phyloP scores from a whole-genome alignment of 2,329 filamentous ascomycete genomes.

The Scleromitrula shiraiana region DNA sequence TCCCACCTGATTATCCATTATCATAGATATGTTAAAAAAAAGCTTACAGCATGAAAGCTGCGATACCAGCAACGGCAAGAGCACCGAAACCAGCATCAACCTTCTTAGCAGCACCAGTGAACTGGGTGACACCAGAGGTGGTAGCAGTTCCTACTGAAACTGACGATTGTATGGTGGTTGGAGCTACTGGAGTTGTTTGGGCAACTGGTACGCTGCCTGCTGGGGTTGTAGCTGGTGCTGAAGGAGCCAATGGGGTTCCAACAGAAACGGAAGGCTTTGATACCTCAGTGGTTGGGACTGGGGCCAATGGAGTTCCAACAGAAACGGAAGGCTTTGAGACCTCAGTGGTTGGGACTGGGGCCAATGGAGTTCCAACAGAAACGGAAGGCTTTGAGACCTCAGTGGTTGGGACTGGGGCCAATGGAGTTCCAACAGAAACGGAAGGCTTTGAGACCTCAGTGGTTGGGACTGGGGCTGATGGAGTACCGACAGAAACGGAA shows the following conservation, averaged over 20 bases:
- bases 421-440: no score
- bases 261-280: no score
- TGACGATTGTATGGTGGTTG: background rate
- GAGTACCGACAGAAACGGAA: background rate
- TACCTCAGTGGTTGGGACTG: no score
- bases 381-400: no score
- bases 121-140: conserved; percentile 11
- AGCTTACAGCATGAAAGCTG: conserved; percentile 23
- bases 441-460: no score
- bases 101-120: conserved; percentile 16
- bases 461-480: background rate
- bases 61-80: conserved; percentile 19
- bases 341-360: no score
- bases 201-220: background rate
- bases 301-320: no score
- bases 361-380: no score
- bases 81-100: conserved; percentile 19
- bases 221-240: background rate
- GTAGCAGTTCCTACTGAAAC: conserved; percentile 3
- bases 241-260: background rate
- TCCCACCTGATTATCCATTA: conserved; percentile 6
- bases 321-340: no score
- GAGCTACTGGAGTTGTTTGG: background rate
- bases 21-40: conserved; percentile 10
- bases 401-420: no score